A percentile compares a stretch with the other conserved stretches of the same genome.
Conservation (phyloP, 306 rosid genomes). For the Vigna angularis region DNA sequence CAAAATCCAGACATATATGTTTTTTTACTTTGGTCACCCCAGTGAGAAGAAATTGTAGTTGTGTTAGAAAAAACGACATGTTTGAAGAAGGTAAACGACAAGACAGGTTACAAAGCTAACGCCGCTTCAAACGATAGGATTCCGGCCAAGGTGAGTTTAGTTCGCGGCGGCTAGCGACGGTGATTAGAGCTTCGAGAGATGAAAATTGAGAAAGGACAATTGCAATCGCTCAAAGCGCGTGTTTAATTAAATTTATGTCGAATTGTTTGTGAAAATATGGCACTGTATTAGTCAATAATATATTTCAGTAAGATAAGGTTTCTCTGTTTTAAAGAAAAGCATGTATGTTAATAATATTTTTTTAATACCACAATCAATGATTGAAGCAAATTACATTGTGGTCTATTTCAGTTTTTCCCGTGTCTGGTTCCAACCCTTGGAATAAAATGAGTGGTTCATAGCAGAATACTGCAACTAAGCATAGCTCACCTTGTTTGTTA, state of each 20-base stretch:
- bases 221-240: background rate
- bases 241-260: conserved; percentile 3
- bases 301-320: background rate
- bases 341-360: background rate
- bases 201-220: background rate
- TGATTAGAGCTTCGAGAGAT: conserved; percentile 17
- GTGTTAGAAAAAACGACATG: conserved; percentile 21
- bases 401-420: background rate
- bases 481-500: conserved; percentile 56
- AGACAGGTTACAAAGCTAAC: background rate
- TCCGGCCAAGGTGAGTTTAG: conserved; percentile 5
- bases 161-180: conserved; percentile 16
- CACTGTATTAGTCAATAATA: background rate
- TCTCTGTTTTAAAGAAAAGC: background rate
- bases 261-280: background rate
- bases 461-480: conserved; percentile 45
- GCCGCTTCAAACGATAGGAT: background rate
- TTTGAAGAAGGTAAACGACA: background rate
- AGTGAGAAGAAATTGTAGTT: background rate
- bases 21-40: background rate
- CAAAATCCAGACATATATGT: background rate
- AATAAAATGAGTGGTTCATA: conserved; percentile 4
- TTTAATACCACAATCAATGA: background rate
- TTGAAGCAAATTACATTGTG: background rate
- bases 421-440: background rate